Conservation (phyloP, 2,329 filamentous ascomycete genomes). For the Cordyceps pruinosa region DNA sequence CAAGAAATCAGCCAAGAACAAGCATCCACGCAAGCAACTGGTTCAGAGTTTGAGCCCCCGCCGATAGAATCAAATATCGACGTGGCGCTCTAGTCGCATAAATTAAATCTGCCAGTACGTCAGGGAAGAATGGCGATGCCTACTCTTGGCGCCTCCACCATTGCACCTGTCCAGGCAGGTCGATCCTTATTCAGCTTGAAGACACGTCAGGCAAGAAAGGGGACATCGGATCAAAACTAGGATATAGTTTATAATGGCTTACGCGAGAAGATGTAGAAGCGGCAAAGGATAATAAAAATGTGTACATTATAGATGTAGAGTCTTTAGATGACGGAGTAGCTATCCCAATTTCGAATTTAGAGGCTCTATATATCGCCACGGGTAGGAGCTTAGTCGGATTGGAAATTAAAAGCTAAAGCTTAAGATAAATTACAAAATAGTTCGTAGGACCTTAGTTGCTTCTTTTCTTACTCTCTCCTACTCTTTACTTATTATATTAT, state of each 20-base stretch:
- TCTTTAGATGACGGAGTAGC: neutral
- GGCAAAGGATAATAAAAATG: neutral
- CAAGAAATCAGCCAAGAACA: too few relatives aligned
- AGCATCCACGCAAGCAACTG: neutral
- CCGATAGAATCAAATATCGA: neutral
- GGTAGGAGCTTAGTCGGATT: neutral
- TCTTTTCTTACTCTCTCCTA: neutral
- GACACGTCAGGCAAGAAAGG: neutral
- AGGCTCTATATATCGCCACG: neutral
- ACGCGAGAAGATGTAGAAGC: neutral
- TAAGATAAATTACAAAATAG: conserved; percentile 3
- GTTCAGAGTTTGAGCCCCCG: neutral
- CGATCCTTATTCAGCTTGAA: neutral
- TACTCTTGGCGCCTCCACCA: too few relatives aligned
- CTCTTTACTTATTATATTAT: neutral
- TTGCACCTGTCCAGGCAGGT: too few relatives aligned
- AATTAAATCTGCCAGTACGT: neutral
- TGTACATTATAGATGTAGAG: neutral
- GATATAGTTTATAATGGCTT: neutral
- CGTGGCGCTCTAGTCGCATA: neutral
- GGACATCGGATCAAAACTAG: neutral
- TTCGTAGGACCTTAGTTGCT: neutral
- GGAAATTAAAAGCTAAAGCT: neutral
- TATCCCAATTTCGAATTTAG: neutral
- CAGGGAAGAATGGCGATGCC: neutral